These are phyloP conservation scores for Rhizomucor pusillus DNA, from an alignment of 371 early-diverging fungal species.

Conservation along the genomic window DNA sequence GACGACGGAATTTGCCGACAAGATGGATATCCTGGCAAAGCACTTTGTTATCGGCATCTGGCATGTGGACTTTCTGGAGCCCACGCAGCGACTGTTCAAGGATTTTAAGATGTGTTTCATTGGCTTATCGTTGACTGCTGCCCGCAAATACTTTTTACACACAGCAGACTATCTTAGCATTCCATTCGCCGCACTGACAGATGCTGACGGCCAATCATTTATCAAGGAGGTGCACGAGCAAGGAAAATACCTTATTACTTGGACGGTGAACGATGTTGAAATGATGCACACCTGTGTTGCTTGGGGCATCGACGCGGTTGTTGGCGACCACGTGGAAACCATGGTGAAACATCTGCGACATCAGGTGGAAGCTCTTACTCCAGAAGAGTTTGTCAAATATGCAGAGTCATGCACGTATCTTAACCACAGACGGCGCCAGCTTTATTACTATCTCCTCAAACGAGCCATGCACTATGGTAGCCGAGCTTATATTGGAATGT, in stretches of 20 bases:
- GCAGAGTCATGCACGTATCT: slow-evolving; percentile 17
- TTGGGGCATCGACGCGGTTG: slow-evolving; percentile 54
- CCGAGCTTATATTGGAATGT: slow-evolving; percentile 20
- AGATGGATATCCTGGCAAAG: slow-evolving; percentile 22
- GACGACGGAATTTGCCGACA: slow-evolving; percentile 17
- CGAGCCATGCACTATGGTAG: slow-evolving; percentile 16
- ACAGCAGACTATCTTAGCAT: slow-evolving; percentile 52
- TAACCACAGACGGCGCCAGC: slow-evolving; percentile 6
- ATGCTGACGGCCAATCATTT: slow-evolving; percentile 45
- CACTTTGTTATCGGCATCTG: slow-evolving; percentile 64
- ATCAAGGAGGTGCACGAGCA: slow-evolving; percentile 49
- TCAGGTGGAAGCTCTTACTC: slow-evolving; percentile 9
- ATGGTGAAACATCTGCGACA: slow-evolving; percentile 36
- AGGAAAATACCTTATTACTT: slow-evolving; percentile 50
- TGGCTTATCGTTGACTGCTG: slow-evolving; percentile 51
- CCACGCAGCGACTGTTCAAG: slow-evolving; percentile 40
- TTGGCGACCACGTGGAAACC: slow-evolving; percentile 48
- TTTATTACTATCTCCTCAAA: slow-evolving; percentile 18
- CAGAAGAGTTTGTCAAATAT: slow-evolving; percentile 18
- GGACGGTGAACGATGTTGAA: slow-evolving; percentile 59
- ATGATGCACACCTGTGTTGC: slow-evolving; percentile 49
- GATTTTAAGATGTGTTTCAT: slow-evolving; percentile 52
- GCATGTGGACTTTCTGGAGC: slow-evolving; percentile 54
- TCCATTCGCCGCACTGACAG: slow-evolving; percentile 47
- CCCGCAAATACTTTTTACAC: slow-evolving; percentile 48